Conservation (phyloP, 352 stramenopile genomes). For the Saprolegnia diclina region DNA sequence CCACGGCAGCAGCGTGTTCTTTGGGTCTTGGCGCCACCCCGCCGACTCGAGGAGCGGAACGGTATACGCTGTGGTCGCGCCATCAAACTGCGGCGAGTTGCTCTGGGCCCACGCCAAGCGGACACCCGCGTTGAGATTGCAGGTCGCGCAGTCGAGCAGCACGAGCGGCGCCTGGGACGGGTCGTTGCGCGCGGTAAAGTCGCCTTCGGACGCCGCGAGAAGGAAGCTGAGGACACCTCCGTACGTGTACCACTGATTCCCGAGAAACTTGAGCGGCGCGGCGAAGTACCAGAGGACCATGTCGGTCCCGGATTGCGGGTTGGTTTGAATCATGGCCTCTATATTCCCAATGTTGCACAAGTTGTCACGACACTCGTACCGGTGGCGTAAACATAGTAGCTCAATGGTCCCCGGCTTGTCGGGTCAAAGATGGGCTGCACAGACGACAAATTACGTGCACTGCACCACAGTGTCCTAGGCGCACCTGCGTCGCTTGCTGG, state of each 20-base stretch:
- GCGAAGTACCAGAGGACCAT: constrained; percentile 84
- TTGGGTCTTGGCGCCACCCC: constrained; percentile 88
- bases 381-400: constrained; percentile 84
- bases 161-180: constrained; percentile 59
- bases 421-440: constrained; percentile 42
- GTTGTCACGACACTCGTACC: constrained; percentile 7
- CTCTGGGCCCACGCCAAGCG: constrained; percentile 82
- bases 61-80: constrained; percentile 70
- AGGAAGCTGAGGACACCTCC: constrained; percentile 86
- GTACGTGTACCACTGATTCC: constrained; percentile 85
- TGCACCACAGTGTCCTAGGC: neutral
- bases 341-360: no score
- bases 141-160: constrained; percentile 81
- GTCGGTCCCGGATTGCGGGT: constrained; percentile 60
- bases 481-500: constrained; percentile 29
- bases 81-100: constrained; percentile 71
- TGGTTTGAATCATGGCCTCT: constrained; percentile 59
- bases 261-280: constrained; percentile 76
- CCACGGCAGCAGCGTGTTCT: constrained; percentile 84
- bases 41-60: constrained; percentile 70
- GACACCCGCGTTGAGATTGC: constrained; percentile 68
- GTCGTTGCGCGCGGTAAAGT: constrained; percentile 76
- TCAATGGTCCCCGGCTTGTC: constrained; percentile 61
- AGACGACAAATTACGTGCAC: neutral
- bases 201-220: constrained; percentile 84